Evolutionary conservation across 768 basidiomycete genomes (phyloP), one percentile per base, ranked within the genome.

Genomic region (Suillus variegatus): DNA sequence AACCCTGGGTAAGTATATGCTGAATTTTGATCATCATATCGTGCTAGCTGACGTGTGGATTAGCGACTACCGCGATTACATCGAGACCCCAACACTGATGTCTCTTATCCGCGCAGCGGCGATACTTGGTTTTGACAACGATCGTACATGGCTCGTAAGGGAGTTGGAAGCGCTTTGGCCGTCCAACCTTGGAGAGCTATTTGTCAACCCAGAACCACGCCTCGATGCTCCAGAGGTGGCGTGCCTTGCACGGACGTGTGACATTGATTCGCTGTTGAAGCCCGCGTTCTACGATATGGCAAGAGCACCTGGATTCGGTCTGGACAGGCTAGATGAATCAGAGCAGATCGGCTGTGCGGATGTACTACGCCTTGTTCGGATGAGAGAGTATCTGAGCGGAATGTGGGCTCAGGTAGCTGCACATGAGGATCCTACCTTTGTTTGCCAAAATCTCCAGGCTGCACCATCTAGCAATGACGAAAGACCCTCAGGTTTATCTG

Each of bases 231-330:
- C 72, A 1, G 71, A 72, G 22, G 78, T 75, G 3, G 67, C 81
- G 25, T 55, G 68, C 18, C 71, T 82, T 16, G 79, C 75, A 22
- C 74, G 73, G 18, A 25, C 65, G 6, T 77, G 67, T 62, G 65
- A 72, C 25, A 49, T 80, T 7, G 67, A 72, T 3, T 41, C 38
- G 0, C 70, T 81, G 32, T 68, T 78, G 16, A 77, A 79, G 54
- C 71, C 73, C 51, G 80, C 80, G 1, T 80, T 77, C 62, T 82
- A 82, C 64, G 79, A 82, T 65, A 72, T 83, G 16, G 69, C 70
- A 25, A 62, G 68, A 41, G 6, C 62, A n/a, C n/a, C 52, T 13
- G 63, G 43, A 69, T 80, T 6, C 72, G 80, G 38, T 67, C 32
- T 55, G 32, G 32, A 6, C 10, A 20, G 9, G 8, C 28, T 55